Percentiles rank a stretch among this genome's conserved stretches.
phyloP scores from a whole-genome alignment of 2,329 filamentous ascomycete genomes.

The Coniochaeta prunicola region DNA sequence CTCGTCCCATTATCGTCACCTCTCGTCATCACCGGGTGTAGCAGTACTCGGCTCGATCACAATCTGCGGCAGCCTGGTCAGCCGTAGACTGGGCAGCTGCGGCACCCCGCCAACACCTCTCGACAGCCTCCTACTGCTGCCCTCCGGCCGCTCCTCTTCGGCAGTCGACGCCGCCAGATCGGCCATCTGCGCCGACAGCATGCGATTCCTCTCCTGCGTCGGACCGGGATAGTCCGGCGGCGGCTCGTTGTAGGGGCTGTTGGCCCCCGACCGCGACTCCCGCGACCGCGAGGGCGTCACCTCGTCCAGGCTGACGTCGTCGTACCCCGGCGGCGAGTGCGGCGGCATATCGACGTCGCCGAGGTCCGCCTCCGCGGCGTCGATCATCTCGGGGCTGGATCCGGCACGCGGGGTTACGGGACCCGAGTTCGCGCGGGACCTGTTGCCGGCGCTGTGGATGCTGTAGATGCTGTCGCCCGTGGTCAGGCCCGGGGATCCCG shows the following conservation, averaged over 20 bases:
- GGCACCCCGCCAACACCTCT: slow-evolving; percentile 33
- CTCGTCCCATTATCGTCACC: neutral
- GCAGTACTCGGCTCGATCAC: slow-evolving; percentile 48
- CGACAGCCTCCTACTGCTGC: slow-evolving; percentile 11
- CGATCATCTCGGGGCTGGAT: slow-evolving; percentile 45
- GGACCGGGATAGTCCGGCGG: slow-evolving; percentile 44
- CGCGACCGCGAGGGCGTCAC: slow-evolving; percentile 20
- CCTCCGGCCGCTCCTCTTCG: slow-evolving; percentile 3
- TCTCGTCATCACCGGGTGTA: slow-evolving; percentile 16
- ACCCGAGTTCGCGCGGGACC: slow-evolving; percentile 35
- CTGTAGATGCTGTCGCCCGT: slow-evolving; percentile 12
- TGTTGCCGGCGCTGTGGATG: slow-evolving; percentile 29
- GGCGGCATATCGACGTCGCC: slow-evolving; percentile 37
- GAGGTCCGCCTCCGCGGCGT: slow-evolving; percentile 35
- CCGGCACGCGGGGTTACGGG: slow-evolving; percentile 35
- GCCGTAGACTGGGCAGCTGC: slow-evolving; percentile 44
- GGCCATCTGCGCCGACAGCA: slow-evolving; percentile 24
- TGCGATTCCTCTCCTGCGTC: slow-evolving; percentile 20
- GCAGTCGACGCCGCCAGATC: slow-evolving; percentile 15
- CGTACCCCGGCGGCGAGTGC: slow-evolving; percentile 44
- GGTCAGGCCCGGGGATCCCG: slow-evolving; percentile 12
- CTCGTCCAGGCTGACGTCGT: slow-evolving; percentile 23
- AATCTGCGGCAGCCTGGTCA: slow-evolving; percentile 46
- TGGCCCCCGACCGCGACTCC: slow-evolving; percentile 22
- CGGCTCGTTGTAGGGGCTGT: slow-evolving; percentile 37